A percentile compares a stretch with the other conserved stretches of the same genome.
phyloP scores from a whole-genome alignment of 2,329 filamentous ascomycete genomes.

The Pseudophaeomoniella oleicola region DNA sequence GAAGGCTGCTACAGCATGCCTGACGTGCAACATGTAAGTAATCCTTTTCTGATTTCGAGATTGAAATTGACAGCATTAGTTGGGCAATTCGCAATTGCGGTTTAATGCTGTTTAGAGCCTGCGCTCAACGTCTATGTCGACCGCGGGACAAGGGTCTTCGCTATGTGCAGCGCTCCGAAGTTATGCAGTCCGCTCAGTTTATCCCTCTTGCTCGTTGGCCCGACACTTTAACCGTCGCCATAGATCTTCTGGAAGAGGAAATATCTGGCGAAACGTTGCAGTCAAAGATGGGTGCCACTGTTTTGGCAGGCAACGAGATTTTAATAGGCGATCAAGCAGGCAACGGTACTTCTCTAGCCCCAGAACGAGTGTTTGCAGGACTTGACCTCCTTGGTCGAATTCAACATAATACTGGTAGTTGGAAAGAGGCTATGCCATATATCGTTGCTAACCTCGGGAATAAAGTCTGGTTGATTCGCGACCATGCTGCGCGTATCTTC shows the following conservation, averaged over 20 bases:
- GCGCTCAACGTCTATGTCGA: constrained; percentile 22
- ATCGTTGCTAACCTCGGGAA: constrained; percentile 17
- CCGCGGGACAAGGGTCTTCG: background rate
- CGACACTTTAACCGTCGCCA: background rate
- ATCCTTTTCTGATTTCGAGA: too few species aligned
- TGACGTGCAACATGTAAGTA: constrained; percentile 70
- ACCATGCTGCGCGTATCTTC: constrained; percentile 29
- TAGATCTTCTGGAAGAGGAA: background rate
- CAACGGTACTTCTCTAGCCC: background rate
- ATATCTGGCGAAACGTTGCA: background rate
- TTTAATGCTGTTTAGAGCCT: constrained; percentile 70
- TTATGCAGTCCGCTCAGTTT: background rate
- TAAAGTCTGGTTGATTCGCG: constrained; percentile 29
- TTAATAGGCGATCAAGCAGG: background rate
- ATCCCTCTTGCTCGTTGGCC: background rate
- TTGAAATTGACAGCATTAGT: too few species aligned
- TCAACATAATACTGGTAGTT: constrained; percentile 15
- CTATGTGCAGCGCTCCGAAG: background rate
- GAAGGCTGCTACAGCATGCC: constrained; percentile 61
- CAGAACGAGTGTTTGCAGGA: constrained; percentile 24
- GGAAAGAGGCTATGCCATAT: constrained; percentile 10
- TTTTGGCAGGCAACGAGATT: too few species aligned
- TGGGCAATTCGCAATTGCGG: constrained; percentile 96
- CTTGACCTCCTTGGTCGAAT: constrained; percentile 25
- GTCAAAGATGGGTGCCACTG: background rate